Evolutionary conservation across 2,329 filamentous ascomycete species (phyloP).

Genomic region (Colletotrichum cereale): DNA sequence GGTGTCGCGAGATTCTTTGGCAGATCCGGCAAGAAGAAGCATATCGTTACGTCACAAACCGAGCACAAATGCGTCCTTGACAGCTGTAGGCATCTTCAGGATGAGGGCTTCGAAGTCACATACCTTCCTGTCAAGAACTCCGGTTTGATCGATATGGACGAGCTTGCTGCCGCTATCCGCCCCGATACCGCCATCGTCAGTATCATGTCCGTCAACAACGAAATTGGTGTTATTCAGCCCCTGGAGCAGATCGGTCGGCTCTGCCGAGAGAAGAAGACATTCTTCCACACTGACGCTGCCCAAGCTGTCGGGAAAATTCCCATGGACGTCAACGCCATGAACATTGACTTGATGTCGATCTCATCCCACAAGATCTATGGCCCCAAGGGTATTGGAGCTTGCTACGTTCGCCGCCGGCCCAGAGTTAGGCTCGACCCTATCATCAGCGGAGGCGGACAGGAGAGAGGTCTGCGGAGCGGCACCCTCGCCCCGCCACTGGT

Average conservation of each 20-base stretch:
- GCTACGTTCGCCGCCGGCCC: constrained; percentile 92
- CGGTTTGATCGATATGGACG: constrained; percentile 85
- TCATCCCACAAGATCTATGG: constrained; percentile 99
- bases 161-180: constrained; percentile 88
- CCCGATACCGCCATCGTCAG: constrained; percentile 94
- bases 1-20: constrained; percentile 97
- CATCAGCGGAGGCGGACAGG: constrained; percentile 96
- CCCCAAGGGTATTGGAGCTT: constrained; percentile 96
- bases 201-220: constrained; percentile 99
- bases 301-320: constrained; percentile 99
- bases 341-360: constrained; percentile 98
- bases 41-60: constrained; percentile 97
- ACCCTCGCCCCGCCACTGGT: constrained; percentile 90
- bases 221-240: constrained; percentile 99
- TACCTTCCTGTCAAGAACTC: constrained; percentile 91
- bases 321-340: constrained; percentile 96
- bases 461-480: constrained; percentile 93
- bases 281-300: constrained; percentile 97
- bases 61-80: constrained; percentile 99
- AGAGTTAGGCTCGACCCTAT: constrained; percentile 95
- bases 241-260: constrained; percentile 93
- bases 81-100: constrained; percentile 95
- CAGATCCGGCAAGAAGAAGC: constrained; percentile 93
- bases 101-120: constrained; percentile 97
- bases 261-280: constrained; percentile 91